Evolutionary conservation across 768 basidiomycete species (phyloP), one percentile per base, ranked within the genome.

Genomic region (Lentinula lateritia): DNA sequence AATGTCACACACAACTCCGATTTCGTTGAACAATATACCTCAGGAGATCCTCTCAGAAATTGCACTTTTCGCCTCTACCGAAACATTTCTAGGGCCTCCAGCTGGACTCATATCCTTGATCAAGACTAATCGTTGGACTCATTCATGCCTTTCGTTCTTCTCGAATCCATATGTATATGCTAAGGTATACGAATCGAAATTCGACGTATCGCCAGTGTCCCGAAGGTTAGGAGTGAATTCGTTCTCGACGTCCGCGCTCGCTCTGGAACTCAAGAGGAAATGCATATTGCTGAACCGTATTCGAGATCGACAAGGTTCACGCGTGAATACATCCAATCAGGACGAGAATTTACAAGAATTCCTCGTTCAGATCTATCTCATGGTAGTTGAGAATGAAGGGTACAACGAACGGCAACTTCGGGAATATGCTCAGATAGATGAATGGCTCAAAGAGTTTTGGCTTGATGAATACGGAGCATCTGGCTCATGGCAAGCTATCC

Each of bases 351-450:
- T 64, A 16, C 73, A 75, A 23, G 77, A 84, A n/a, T 68, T 83
- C 13, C 80, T 93, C 5, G 88, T 85, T 78, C 80, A 82, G 34
- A 81, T 85, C 32, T 92, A 89, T 68, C 73, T 90, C 41, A 85
- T 93, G 85, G 81, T 92, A 79, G 75, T 93, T 52, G 92, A 94
- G 74, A 88, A 91, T 65, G 88, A 88, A 34, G 88, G 84, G 46
- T 86, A 82, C 68, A 93, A 93, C 65, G 82, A 82, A 65, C 70
- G 53, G 50, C 90, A 92, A 69, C 78, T 93, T n/a, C 70, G 83
- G n/a, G 83, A 84, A 23, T 91, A 87, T 66, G 90, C 83, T 5
- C 67, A 69, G 43, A 80, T 91, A 60, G 82, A 85, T 58, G 65
- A 66, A 0, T 92, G 90, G 90, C 69, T 93, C 45, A 76, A 75